These are phyloP conservation scores for Syncephalis plumigaleata DNA, from an alignment of 371 early-diverging fungal genomes.

Conservation along the genomic window DNA sequence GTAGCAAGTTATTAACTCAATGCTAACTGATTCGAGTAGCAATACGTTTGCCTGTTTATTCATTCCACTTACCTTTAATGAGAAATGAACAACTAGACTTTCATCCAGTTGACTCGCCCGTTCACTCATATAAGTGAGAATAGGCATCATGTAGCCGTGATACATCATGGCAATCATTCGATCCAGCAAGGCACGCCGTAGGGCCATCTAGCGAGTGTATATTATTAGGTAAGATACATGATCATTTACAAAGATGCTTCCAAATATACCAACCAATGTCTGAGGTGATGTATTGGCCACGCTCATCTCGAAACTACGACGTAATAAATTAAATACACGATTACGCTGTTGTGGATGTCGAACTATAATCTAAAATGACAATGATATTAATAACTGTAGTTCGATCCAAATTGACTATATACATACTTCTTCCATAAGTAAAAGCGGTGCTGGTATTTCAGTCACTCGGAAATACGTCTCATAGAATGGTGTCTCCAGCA, in stretches of 20 bases:
- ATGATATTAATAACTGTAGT: not conserved
- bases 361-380: not conserved
- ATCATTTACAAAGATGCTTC: too few species aligned
- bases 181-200: not conserved
- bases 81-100: not conserved
- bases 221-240: too few species aligned
- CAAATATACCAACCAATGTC: not conserved
- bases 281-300: not conserved
- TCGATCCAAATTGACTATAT: not conserved
- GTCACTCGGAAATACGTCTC: not conserved
- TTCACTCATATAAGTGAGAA: not conserved
- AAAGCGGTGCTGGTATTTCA: not conserved
- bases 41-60: too few species aligned
- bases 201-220: not conserved
- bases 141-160: not conserved
- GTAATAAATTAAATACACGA: not conserved
- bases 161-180: not conserved
- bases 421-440: not conserved
- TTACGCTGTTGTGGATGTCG: not conserved
- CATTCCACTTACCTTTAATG: not conserved
- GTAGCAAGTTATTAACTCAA: too few species aligned
- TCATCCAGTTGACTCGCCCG: not conserved
- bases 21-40: too few species aligned
- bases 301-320: not conserved
- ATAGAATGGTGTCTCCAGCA: not conserved